Evolutionary conservation across 2,329 filamentous ascomycete genomes (phyloP), one percentile per base, ranked within the genome.

Genomic region (Juglanconis juglandina): DNA sequence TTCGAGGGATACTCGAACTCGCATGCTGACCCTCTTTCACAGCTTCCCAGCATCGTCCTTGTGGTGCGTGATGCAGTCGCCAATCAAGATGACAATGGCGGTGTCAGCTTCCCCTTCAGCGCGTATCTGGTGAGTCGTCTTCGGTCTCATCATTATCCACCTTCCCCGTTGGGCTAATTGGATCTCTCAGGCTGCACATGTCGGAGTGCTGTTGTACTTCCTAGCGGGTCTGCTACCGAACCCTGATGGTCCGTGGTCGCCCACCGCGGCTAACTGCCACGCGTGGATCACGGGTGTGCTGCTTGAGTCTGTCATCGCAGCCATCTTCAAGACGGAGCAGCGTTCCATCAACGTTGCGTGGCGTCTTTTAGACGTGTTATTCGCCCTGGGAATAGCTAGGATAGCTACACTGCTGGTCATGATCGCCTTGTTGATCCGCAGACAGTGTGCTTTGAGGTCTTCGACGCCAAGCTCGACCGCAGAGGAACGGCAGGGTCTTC

Each of bases 211-310:
- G 4, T 71, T 79, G 3, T 79, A 77, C 62, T 78, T 75, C 50
- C 60, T 77, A 3, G 73, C 73, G 30, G 76, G 76, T 3, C 65
- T 79, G 53, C 69, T 79, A 6, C 76, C 76, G 3, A 74, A 79
- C 44, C 76, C 76, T 1, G 76, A 78, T 63, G 76, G 76, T 1
- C 76, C 76, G 6, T 79, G 76, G 76, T 70, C 72, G 4, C 76
- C 76, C 1, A 68, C 67, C 9, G 62, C 68, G 17, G 65, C 76
- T 24, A 75, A 78, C 44, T 67, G 70, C 58, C 68, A 67, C 51
- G 74, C 75, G 2, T 78, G 76, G 76, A 65, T 73, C 52, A 59
- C 69, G 0, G 75, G 67, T 32, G 63, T 70, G 0, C 64, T 76
- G 11, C 53, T 74, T 3, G 76, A 78, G 63, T 65, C 63, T 13